Evolutionary conservation across 192 early-diverging fungal species (phyloP), one percentile per base, ranked within the genome.

Genomic region (Backusella liffmaniae): DNA sequence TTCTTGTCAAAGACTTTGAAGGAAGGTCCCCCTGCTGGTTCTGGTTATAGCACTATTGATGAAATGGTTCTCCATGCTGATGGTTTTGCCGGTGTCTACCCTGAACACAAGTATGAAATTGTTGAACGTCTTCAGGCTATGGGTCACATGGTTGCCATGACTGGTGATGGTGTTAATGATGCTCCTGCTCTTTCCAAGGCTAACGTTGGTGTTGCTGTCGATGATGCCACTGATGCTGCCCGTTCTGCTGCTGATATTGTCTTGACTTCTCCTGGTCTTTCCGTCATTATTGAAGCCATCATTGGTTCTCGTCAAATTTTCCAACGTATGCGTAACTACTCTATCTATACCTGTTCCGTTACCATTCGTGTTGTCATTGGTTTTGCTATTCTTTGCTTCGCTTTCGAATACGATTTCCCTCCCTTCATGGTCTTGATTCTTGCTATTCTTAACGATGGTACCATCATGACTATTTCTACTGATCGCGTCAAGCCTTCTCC

Each of bases 291-390:
- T 70, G 94, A 96, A 82, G 96, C 93, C 73, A 92, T 97, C 81
- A 92, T 93, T 84, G 90, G 89, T 86, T 94, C 94, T 80, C 93
- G 96, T 77, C 89, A 92, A 74, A 97, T 97, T 84, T 97, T 97
- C 93, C 96, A 97, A 86, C 95, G 96, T 80, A 97, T 97, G 96
- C 89, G 91, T 83, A 91, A 90, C 83, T 95, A 95, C 86, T 87
- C 93, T 73, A 90, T 95, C 85, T 97, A 97, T 88, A 94, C 93
- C 73, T 94, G 94, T 91, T 92, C 94, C 49, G 91, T 94, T 75
- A 91, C 94, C 68, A 92, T 96, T 77, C 90, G 90, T 87, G 82
- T 93, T 68, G 90, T 93, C 67, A 86, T 90, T 30, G 87, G 87
- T 69, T 91, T 93, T 84, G 84, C 90, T 49, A 87, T 93, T 73